Percentiles rank a stretch among this genome's conserved stretches.
These are phyloP conservation scores for Zygosaccharomyces pseudorouxii DNA, from an alignment of 805 yeast genomes.

Conservation along the genomic window DNA sequence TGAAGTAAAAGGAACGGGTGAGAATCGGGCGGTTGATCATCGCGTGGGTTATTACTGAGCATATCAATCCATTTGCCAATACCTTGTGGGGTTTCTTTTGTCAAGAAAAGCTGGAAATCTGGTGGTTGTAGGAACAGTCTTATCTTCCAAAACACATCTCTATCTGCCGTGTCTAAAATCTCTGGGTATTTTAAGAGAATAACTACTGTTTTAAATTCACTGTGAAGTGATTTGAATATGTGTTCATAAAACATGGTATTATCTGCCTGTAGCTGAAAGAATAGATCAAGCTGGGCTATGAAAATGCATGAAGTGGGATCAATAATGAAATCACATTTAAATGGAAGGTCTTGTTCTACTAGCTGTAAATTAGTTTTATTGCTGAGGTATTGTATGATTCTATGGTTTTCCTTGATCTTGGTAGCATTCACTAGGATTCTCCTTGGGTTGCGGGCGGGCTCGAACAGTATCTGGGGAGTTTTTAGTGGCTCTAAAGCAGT, in stretches of 20 bases:
- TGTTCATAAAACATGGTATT: slow-evolving; percentile 15
- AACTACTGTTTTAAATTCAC: slow-evolving; percentile 18
- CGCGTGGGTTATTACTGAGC: background rate
- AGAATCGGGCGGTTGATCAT: background rate
- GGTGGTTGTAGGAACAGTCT: slow-evolving; percentile 12
- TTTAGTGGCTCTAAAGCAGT: background rate
- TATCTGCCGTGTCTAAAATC: slow-evolving; percentile 13
- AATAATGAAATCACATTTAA: slow-evolving; percentile 22
- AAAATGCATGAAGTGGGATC: slow-evolving; percentile 18
- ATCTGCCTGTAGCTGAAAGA: slow-evolving; percentile 17
- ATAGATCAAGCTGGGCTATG: slow-evolving; percentile 16
- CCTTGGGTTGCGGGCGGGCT: background rate
- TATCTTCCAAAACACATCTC: slow-evolving; percentile 26
- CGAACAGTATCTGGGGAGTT: background rate
- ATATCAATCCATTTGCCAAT: slow-evolving; percentile 7
- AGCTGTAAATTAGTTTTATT: slow-evolving; percentile 7
- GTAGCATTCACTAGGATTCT: slow-evolving; percentile 14
- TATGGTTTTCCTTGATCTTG: slow-evolving; percentile 12
- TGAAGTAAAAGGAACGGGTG: slow-evolving; percentile 2
- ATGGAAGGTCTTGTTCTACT: slow-evolving; percentile 12
- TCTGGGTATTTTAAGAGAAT: slow-evolving; percentile 17
- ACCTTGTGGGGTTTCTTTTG: background rate
- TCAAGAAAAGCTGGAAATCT: slow-evolving; percentile 10
- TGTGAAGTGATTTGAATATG: slow-evolving; percentile 10
- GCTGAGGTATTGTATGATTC: slow-evolving; percentile 9